phyloP scores from a whole-genome alignment of 2,329 filamentous ascomycete genomes.

The Colletotrichum limetticola region DNA sequence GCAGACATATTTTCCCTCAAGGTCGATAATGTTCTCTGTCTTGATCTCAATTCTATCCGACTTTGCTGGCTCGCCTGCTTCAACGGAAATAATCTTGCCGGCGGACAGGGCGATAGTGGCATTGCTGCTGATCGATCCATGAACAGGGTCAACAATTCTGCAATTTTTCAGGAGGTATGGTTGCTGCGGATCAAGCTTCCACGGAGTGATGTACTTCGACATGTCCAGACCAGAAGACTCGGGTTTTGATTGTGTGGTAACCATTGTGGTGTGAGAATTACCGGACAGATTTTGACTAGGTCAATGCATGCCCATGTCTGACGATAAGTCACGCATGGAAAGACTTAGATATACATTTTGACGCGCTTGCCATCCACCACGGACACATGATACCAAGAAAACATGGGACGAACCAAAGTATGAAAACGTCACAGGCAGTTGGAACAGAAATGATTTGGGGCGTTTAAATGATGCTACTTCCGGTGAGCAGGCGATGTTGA shows the following conservation, averaged over 20 bases:
- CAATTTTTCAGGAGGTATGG: slow-evolving; percentile 52
- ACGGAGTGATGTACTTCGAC: slow-evolving; percentile 44
- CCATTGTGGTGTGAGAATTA: neutral
- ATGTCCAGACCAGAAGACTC: neutral
- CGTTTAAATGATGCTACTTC: neutral
- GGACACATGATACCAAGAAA: neutral
- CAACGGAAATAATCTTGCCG: slow-evolving; percentile 43
- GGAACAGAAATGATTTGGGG: neutral
- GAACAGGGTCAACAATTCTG: slow-evolving; percentile 52
- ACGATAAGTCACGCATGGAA: neutral
- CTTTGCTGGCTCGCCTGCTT: neutral
- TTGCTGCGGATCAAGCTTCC: slow-evolving; percentile 43
- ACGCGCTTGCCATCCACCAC: neutral
- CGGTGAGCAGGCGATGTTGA: neutral
- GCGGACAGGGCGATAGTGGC: slow-evolving; percentile 45
- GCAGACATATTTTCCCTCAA: slow-evolving; percentile 43
- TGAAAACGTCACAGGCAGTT: neutral
- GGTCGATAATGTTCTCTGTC: slow-evolving; percentile 36
- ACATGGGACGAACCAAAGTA: neutral
- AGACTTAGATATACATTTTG: neutral
- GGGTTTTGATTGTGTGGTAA: neutral
- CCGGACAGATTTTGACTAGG: neutral
- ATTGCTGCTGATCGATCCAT: slow-evolving; percentile 44
- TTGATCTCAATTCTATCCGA: neutral
- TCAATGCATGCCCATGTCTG: neutral